Percentiles rank a stretch among this genome's conserved stretches.
Evolutionary conservation across 2,329 filamentous ascomycete genomes (phyloP).

Genomic region (Trichoderma sp.): DNA sequence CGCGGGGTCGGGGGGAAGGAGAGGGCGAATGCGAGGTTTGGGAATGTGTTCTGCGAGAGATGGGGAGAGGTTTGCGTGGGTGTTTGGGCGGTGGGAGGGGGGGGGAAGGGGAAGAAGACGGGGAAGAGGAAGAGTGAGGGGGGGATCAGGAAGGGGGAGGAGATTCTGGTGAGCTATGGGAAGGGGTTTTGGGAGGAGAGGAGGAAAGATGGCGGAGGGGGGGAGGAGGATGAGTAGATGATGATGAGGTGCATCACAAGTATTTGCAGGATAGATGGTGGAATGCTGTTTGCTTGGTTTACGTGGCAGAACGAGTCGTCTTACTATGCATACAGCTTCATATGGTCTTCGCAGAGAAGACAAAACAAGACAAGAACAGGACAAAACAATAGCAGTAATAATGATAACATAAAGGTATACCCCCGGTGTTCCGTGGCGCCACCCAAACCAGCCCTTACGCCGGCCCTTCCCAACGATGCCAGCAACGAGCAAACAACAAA

Average conservation of each 20-base stretch:
- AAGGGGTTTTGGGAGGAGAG: slow-evolving; percentile 62
- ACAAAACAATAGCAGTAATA: too few relatives aligned
- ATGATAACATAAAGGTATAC: slow-evolving; percentile 7
- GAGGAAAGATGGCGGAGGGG: slow-evolving; percentile 27
- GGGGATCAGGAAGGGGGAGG: slow-evolving; percentile 51
- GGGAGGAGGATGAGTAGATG: slow-evolving; percentile 1
- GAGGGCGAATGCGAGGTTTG: slow-evolving; percentile 57
- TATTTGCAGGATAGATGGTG: background rate
- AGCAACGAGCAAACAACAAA: background rate
- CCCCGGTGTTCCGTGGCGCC: slow-evolving; percentile 18
- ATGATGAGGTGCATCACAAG: background rate
- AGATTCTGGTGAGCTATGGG: slow-evolving; percentile 64
- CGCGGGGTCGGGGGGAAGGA: slow-evolving; percentile 47
- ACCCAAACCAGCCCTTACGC: slow-evolving; percentile 25
- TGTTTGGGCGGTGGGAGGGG: slow-evolving; percentile 50
- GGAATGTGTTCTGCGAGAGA: slow-evolving; percentile 59
- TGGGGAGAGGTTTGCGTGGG: slow-evolving; percentile 54
- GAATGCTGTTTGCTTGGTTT: background rate
- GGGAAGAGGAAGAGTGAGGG: slow-evolving; percentile 29
- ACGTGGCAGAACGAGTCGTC: background rate
- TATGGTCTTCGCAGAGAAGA: background rate
- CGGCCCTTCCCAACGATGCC: slow-evolving; percentile 4
- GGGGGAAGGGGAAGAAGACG: slow-evolving; percentile 28
- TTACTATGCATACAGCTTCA: background rate
- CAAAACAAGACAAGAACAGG: too few relatives aligned